A percentile compares a stretch with the other conserved stretches of the same genome.
phyloP scores from a whole-genome alignment of 1,139 yeast genomes.

The Blastobotrys apis region DNA sequence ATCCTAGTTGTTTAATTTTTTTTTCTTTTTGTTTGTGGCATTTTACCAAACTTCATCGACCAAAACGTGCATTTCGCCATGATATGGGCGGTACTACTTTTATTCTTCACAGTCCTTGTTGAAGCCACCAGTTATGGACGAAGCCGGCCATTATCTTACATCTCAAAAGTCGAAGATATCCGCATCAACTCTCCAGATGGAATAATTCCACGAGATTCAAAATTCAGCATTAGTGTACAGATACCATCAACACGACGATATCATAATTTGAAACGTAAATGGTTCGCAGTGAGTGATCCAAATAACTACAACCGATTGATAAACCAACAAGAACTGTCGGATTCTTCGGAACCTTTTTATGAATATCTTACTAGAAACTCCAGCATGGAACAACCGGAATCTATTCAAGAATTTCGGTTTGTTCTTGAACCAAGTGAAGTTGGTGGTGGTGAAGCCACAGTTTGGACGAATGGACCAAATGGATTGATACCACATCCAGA shows the following conservation, averaged over 20 bases:
- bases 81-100: too few species aligned
- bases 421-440: slow-evolving; percentile 27
- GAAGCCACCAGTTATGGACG: slow-evolving; percentile 19
- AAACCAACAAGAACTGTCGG: slow-evolving; percentile 2
- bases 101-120: neutral
- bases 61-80: too few species aligned
- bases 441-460: slow-evolving; percentile 12
- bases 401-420: slow-evolving; percentile 27
- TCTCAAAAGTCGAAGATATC: slow-evolving; percentile 21
- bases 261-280: slow-evolving; percentile 29
- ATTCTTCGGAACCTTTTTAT: slow-evolving; percentile 25
- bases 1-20: too few species aligned
- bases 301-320: slow-evolving; percentile 20
- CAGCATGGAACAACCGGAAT: slow-evolving; percentile 28
- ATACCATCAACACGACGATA: slow-evolving; percentile 27
- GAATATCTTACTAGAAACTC: slow-evolving; percentile 29
- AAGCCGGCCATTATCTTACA: slow-evolving; percentile 22
- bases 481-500: slow-evolving; percentile 28
- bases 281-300: slow-evolving; percentile 34
- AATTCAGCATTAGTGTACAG: slow-evolving; percentile 21
- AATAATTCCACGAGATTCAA: slow-evolving; percentile 10
- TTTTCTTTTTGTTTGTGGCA: too few species aligned
- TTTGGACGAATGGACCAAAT: slow-evolving; percentile 19
- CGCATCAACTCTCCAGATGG: slow-evolving; percentile 12
- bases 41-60: too few species aligned